Evolutionary conservation across 495 filamentous ascomycete genomes (phyloP).

Genomic region (Rhypophila decipiens): DNA sequence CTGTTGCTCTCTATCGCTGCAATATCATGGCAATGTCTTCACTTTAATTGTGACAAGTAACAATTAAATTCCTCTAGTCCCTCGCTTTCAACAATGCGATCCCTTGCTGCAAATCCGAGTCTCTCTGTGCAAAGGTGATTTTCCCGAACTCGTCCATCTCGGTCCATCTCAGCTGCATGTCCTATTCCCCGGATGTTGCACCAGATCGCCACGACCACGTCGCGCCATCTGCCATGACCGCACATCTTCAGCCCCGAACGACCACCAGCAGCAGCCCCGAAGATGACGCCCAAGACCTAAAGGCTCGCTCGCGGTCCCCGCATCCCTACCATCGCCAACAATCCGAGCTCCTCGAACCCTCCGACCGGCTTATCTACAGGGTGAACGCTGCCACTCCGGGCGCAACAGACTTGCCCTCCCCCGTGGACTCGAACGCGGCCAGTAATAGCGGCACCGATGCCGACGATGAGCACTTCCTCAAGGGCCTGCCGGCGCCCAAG

Average conservation of each 20-base stretch:
- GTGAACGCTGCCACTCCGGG: neutral
- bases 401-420: constrained; percentile 16
- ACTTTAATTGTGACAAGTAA: no score
- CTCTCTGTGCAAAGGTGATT: neutral
- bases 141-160: no score
- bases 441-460: constrained; percentile 91
- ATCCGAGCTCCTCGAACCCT: constrained; percentile 42
- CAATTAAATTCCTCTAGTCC: no score
- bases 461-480: constrained; percentile 79
- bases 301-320: constrained; percentile 63
- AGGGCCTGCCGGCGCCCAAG: constrained; percentile 72
- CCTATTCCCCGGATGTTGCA: constrained; percentile 9
- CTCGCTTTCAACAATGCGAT: neutral
- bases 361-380: constrained; percentile 21
- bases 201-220: constrained; percentile 1
- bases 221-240: constrained; percentile 26
- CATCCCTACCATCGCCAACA: constrained; percentile 65
- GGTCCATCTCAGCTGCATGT: neutral
- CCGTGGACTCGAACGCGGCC: constrained; percentile 46
- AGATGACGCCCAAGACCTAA: constrained; percentile 26
- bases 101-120: neutral
- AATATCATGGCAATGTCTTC: no score
- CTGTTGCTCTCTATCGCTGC: no score
- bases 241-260: constrained; percentile 29
- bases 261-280: constrained; percentile 6